Percentiles rank a stretch among this genome's conserved stretches.
These are phyloP conservation scores for Cyclotella baltica DNA, from an alignment of 108 stramenopile genomes.

Conservation along the genomic window DNA sequence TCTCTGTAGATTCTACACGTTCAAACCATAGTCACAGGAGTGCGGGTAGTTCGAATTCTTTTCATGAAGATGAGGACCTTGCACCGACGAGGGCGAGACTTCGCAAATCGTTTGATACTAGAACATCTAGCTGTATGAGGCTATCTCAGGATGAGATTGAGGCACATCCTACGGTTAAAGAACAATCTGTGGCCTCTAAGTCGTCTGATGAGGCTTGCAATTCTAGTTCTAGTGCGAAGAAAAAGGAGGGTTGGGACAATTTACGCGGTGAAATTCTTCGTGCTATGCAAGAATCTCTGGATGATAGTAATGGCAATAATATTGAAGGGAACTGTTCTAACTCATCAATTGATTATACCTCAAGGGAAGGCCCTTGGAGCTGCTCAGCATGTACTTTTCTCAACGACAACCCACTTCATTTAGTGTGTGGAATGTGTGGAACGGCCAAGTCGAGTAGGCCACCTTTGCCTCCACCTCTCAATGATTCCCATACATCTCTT, in stretches of 20 bases:
- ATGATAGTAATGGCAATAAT: background rate
- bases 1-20: no score
- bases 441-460: conserved; percentile 23
- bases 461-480: conserved; percentile 4
- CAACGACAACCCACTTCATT: conserved; percentile 40
- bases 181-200: background rate
- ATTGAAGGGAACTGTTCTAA: background rate
- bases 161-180: no score
- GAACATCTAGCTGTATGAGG: no score
- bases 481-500: conserved; percentile 2
- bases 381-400: conserved; percentile 41
- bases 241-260: conserved; percentile 26
- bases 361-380: conserved; percentile 31
- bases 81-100: background rate
- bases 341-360: background rate
- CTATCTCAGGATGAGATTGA: no score
- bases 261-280: conserved; percentile 23
- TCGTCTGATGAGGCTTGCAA: background rate
- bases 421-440: conserved; percentile 41
- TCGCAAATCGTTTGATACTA: background rate
- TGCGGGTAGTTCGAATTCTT: no score
- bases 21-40: no score
- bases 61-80: background rate
- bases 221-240: background rate
- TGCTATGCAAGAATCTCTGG: conserved; percentile 23